phyloP scores from a whole-genome alignment of 495 filamentous ascomycete genomes.

The Penicillium longicatenatum region DNA sequence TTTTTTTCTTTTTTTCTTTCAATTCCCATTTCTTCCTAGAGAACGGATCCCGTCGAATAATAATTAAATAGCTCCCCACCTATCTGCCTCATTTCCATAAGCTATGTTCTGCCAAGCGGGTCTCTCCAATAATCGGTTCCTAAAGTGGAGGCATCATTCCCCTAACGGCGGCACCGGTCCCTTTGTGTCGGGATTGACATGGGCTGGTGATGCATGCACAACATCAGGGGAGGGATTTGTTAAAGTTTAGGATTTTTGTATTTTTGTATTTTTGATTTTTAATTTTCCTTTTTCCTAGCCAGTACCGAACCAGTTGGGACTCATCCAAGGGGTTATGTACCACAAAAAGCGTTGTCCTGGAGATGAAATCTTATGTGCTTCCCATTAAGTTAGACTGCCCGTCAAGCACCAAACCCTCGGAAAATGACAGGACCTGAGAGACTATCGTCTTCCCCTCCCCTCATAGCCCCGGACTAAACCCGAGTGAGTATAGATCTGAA shows the following conservation, averaged over 20 bases:
- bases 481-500: slow-evolving; percentile 24
- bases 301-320: no score
- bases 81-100: slow-evolving; percentile 1
- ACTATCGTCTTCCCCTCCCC: slow-evolving; percentile 2
- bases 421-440: slow-evolving; percentile 28
- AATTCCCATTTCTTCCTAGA: neutral
- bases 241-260: slow-evolving; percentile 3
- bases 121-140: neutral
- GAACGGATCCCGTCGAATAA: neutral
- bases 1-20: neutral
- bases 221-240: slow-evolving; percentile 15
- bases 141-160: slow-evolving; percentile 1
- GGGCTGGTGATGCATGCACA: slow-evolving; percentile 29
- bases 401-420: slow-evolving; percentile 26
- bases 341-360: no score
- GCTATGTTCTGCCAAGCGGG: slow-evolving; percentile 7
- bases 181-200: slow-evolving; percentile 20
- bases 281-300: slow-evolving; percentile 3
- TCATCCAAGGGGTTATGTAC: no score
- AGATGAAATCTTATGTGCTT: no score
- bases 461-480: slow-evolving; percentile 21
- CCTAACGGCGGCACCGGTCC: slow-evolving; percentile 26
- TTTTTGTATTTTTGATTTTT: slow-evolving; percentile 7
- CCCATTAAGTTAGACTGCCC: slow-evolving; percentile 13
- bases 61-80: neutral